Evolutionary conservation across 345 rosid species (phyloP).

Genomic region (Gossypium stocksii): DNA sequence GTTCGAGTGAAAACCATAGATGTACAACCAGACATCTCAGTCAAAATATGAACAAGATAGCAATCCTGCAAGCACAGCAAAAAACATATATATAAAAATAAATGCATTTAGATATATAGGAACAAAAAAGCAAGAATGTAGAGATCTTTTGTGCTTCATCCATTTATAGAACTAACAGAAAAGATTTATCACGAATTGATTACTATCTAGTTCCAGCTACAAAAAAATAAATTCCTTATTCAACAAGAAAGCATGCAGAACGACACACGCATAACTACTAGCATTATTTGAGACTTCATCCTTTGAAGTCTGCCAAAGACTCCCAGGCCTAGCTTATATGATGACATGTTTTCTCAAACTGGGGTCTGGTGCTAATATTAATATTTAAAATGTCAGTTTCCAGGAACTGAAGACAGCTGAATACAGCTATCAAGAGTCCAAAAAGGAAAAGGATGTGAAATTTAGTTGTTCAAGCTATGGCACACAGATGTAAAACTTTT

Average conservation of each 20-base stretch:
- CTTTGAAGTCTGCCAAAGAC: not conserved
- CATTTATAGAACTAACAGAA: not conserved
- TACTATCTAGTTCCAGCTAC: not conserved
- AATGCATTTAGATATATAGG: not conserved
- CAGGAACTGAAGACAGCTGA: not conserved
- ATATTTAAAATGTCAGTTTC: not conserved
- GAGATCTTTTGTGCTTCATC: not conserved
- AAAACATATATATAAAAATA: slow-evolving; percentile 3
- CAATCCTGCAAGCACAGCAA: slow-evolving; percentile 54
- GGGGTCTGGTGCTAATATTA: not conserved
- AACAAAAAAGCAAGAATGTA: not conserved
- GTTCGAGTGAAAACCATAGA: slow-evolving; percentile 95
- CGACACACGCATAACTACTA: not conserved
- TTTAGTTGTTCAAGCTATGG: not conserved
- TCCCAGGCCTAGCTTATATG: not conserved
- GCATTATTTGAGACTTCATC: not conserved
- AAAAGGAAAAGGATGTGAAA: not conserved
- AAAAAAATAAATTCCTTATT: not conserved
- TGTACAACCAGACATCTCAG: slow-evolving; percentile 65
- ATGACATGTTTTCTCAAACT: not conserved
- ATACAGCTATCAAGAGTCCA: not conserved
- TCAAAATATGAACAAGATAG: slow-evolving; percentile 78
- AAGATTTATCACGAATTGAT: not conserved
- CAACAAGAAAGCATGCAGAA: not conserved
- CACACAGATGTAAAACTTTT: not conserved